Conservation (phyloP, 805 yeast genomes). For the Ascoidea tarda region DNA sequence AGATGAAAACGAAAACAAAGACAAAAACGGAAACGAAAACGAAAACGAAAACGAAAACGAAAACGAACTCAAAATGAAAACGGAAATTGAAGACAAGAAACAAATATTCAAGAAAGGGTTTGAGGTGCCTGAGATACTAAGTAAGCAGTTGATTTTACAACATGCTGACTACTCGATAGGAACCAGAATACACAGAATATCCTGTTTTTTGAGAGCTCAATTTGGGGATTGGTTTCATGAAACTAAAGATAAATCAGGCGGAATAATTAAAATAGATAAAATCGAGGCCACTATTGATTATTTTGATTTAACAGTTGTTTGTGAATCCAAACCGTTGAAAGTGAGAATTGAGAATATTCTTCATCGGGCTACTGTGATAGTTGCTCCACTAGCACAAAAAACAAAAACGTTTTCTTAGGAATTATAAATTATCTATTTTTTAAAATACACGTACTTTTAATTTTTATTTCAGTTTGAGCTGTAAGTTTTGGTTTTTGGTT, state of each 20-base stretch:
- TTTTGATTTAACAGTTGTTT: constrained; percentile 47
- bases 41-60: neutral
- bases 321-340: constrained; percentile 60
- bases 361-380: constrained; percentile 62
- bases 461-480: no score
- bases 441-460: no score
- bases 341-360: constrained; percentile 76
- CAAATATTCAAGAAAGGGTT: no score
- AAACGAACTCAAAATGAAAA: neutral
- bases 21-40: no score
- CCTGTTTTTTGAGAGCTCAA: constrained; percentile 60
- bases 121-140: neutral
- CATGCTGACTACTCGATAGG: constrained; percentile 21
- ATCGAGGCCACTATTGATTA: constrained; percentile 60
- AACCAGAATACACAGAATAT: constrained; percentile 37
- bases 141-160: neutral
- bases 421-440: neutral
- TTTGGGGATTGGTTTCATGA: constrained; percentile 65
- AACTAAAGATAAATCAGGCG: constrained; percentile 28
- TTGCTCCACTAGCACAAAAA: constrained; percentile 62
- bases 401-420: constrained; percentile 11
- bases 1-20: neutral
- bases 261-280: constrained; percentile 58
- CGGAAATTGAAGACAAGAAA: neutral
- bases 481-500: no score